These are phyloP conservation scores for Penicillium italicum DNA, from an alignment of 2,329 filamentous ascomycete genomes.

Conservation along the genomic window DNA sequence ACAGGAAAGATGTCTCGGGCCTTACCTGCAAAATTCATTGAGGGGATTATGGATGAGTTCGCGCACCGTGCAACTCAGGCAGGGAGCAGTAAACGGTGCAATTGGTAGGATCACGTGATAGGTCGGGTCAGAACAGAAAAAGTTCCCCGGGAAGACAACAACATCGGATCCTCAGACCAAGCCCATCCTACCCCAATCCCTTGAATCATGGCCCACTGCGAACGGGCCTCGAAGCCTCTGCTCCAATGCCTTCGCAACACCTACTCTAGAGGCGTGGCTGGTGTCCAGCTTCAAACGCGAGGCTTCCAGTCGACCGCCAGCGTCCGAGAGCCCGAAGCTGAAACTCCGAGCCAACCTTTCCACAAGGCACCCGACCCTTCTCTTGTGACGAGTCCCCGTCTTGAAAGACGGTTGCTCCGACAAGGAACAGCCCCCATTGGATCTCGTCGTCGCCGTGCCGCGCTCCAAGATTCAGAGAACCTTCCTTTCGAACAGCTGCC, in stretches of 20 bases:
- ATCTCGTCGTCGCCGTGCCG: slow-evolving; percentile 76
- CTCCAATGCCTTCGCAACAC: slow-evolving; percentile 42
- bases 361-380: slow-evolving; percentile 56
- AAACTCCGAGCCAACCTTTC: slow-evolving; percentile 39
- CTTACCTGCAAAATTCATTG: not conserved
- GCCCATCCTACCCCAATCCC: slow-evolving; percentile 7
- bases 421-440: slow-evolving; percentile 70
- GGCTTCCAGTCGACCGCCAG: slow-evolving; percentile 49
- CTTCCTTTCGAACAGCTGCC: slow-evolving; percentile 90
- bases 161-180: slow-evolving; percentile 20
- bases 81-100: slow-evolving; percentile 13
- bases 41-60: not conserved
- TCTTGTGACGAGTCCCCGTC: slow-evolving; percentile 60
- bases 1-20: not conserved
- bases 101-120: not conserved
- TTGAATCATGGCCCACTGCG: slow-evolving; percentile 41
- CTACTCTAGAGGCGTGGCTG: slow-evolving; percentile 32
- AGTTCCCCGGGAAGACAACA: slow-evolving; percentile 34
- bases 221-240: slow-evolving; percentile 43
- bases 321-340: slow-evolving; percentile 45
- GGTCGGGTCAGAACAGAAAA: slow-evolving; percentile 31
- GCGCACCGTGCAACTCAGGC: no score
- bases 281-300: slow-evolving; percentile 40
- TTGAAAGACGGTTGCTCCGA: slow-evolving; percentile 66
- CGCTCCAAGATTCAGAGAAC: slow-evolving; percentile 60